phyloP scores from a whole-genome alignment of 345 rosid species.

The Murraya paniculata region DNA sequence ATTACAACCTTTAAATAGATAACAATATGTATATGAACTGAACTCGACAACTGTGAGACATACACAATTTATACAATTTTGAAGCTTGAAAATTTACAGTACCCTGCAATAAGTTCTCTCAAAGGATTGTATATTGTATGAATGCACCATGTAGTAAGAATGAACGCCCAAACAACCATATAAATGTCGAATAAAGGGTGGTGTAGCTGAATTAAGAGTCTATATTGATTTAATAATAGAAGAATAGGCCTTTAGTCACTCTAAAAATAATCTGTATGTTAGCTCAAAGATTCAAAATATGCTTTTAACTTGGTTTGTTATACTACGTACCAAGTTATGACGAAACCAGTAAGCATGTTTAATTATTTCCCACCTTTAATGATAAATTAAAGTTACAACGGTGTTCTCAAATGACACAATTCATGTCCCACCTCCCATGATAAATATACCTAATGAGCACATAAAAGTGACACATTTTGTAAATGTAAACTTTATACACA shows the following conservation, averaged over 20 bases:
- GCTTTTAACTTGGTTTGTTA: not conserved
- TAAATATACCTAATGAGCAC: not conserved
- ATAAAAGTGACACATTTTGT: not conserved
- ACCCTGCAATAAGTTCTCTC: not conserved
- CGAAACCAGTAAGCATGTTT: not conserved
- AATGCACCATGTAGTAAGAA: not conserved
- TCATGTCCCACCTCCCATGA: not conserved
- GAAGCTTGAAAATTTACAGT: not conserved
- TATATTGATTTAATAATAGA: not conserved
- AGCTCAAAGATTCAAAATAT: not conserved
- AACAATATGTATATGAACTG: not conserved
- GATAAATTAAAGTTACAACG: not conserved
- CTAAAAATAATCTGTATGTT: not conserved
- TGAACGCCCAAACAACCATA: not conserved
- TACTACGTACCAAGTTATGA: not conserved
- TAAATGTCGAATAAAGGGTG: not conserved
- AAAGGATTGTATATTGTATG: not conserved
- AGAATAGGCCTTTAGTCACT: not conserved
- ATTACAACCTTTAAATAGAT: not conserved
- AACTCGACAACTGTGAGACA: too few relatives aligned
- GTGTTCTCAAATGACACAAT: not conserved
- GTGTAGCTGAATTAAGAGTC: not conserved
- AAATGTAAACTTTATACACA: not conserved
- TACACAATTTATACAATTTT: not conserved
- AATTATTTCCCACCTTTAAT: not conserved